Evolutionary conservation across 2,329 filamentous ascomycete species (phyloP), one percentile per base, ranked within the genome.

Genomic region (Alternaria rosae): DNA sequence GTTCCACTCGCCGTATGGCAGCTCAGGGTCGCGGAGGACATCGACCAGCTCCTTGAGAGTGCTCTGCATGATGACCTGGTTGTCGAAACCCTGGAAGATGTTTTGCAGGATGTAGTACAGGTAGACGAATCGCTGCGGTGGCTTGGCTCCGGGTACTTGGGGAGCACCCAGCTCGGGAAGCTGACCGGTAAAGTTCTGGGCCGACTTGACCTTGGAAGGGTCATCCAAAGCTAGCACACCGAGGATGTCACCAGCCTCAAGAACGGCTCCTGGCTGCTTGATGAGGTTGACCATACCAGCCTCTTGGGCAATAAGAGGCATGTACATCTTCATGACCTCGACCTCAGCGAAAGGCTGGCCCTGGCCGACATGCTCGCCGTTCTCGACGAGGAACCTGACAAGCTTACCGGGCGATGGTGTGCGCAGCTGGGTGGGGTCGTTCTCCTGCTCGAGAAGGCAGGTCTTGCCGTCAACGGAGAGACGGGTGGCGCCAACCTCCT

Each of bases 261-360:
- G 91, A 17, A 93, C 96, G n/a, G 95, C 92, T 79, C 95, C 95
- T 66, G 95, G 95, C 83, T 98, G 95, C 88, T 99, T 99, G 86
- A 99, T 97, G 74, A 99, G 88, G 84, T 97, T 95, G 59, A 99
- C 94, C 57, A 97, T 87, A 85, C 95, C 95, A 73, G 97, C 95
- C 80, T 99, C 95, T 78, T 94, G 91, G 3, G 95, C 92, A 64
- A 99, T 87, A 57, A 99, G 86, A 75, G 95, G 95, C 95, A 99
- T 99, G 87, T 98, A 98, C 95, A 99, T 99, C 87, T 99, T 99
- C 95, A 99, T 99, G 82, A 99, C 95, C 83, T 99, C 95, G 42
- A 99, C 94, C 81, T 99, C 95, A 58, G 95, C 95, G 76, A 93
- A 99, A 32, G 94, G 86, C 81, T 98, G 92, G 59, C 94, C 94